phyloP scores from a whole-genome alignment of 768 basidiomycete genomes.

The Sporobolomyces pararoseus region DNA sequence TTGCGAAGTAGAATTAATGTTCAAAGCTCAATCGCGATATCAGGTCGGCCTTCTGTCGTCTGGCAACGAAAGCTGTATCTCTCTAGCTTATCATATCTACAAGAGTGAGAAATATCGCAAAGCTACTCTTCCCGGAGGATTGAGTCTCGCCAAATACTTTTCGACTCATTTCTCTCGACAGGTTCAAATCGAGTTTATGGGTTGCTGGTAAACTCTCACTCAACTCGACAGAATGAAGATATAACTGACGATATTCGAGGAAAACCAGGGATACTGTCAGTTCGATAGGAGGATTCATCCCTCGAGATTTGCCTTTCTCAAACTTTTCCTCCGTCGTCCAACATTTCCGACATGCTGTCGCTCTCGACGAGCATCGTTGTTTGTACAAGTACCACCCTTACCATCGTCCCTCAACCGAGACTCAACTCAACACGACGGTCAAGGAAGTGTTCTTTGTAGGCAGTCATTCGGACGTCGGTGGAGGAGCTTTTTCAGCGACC shows the following conservation, averaged over 20 bases:
- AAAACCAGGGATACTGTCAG: slow-evolving; percentile 65
- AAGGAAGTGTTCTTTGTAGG: slow-evolving; percentile 46
- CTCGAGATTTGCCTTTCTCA: slow-evolving; percentile 64
- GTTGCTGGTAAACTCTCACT: slow-evolving; percentile 57
- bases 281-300: slow-evolving; percentile 66
- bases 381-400: not conserved
- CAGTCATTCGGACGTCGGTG: slow-evolving; percentile 23
- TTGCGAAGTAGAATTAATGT: not conserved
- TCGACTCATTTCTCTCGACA: slow-evolving; percentile 64
- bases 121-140: slow-evolving; percentile 50
- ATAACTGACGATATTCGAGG: not conserved
- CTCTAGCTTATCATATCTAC: slow-evolving; percentile 72
- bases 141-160: slow-evolving; percentile 55
- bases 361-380: slow-evolving; percentile 51
- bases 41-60: slow-evolving; percentile 65
- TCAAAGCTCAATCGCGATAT: not conserved
- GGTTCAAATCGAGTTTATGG: slow-evolving; percentile 70
- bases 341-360: slow-evolving; percentile 70
- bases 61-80: slow-evolving; percentile 65
- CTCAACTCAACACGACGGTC: not conserved
- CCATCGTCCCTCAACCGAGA: not conserved
- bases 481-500: not conserved
- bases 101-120: not conserved
- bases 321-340: slow-evolving; percentile 59
- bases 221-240: not conserved